A percentile compares a stretch with the other conserved stretches of the same genome.
phyloP scores from a whole-genome alignment of 805 yeast genomes.

The Barnettozyma californica region DNA sequence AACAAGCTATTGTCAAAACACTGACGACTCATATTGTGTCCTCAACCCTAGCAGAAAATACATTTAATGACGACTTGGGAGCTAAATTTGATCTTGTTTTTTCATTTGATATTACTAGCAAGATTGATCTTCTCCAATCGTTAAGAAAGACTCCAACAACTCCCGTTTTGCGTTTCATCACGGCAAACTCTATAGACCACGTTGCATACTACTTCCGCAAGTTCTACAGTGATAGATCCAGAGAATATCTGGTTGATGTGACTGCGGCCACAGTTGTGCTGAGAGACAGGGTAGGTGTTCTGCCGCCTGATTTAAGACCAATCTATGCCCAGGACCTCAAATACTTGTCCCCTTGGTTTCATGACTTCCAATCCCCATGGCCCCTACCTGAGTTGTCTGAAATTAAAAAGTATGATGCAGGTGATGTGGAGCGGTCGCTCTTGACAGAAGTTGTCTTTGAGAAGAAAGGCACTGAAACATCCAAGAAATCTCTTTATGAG shows the following conservation, averaged over 20 bases:
- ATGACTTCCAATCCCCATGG: constrained; percentile 48
- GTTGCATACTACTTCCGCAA: constrained; percentile 49
- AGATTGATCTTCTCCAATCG: constrained; percentile 31
- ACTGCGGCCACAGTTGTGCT: constrained; percentile 80
- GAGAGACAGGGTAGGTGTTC: constrained; percentile 73
- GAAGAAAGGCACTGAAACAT: constrained; percentile 33
- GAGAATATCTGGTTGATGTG: constrained; percentile 54
- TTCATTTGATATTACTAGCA: constrained; percentile 59
- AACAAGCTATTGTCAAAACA: constrained; percentile 10
- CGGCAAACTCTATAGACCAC: constrained; percentile 82
- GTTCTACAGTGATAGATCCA: constrained; percentile 24
- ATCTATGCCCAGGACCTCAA: constrained; percentile 62
- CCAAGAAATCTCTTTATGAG: constrained; percentile 43
- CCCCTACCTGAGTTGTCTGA: constrained; percentile 70
- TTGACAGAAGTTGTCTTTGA: constrained; percentile 67
- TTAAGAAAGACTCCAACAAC: constrained; percentile 30
- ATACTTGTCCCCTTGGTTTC: constrained; percentile 59
- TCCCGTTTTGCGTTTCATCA: constrained; percentile 63
- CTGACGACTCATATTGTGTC: constrained; percentile 20
- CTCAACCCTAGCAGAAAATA: constrained; percentile 12
- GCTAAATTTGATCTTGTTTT: constrained; percentile 51
- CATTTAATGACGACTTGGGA: neutral
- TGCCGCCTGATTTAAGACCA: constrained; percentile 77
- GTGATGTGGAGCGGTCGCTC: constrained; percentile 76
- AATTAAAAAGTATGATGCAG: constrained; percentile 56